A percentile compares a stretch with the other conserved stretches of the same genome.
Evolutionary conservation across 805 yeast genomes (phyloP).

Genomic region (Candida pseudofarinosa): DNA sequence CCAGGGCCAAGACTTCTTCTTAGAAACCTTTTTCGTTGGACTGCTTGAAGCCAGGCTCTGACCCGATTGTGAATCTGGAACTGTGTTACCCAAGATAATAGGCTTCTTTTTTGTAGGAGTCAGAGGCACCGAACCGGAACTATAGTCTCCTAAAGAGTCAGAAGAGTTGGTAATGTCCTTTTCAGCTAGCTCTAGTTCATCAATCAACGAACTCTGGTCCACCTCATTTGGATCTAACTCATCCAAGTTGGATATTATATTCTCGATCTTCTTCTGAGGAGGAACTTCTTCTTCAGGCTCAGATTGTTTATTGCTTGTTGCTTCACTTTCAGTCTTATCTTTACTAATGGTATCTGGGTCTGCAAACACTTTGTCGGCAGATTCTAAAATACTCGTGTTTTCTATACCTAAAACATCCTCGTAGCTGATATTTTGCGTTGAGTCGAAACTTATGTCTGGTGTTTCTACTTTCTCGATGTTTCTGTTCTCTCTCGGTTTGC

Average conservation of each 20-base stretch:
- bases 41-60: not conserved
- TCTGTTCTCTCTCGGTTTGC: conserved; percentile 1
- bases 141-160: not conserved
- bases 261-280: not conserved
- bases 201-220: not conserved
- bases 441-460: conserved; percentile 37
- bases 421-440: conserved; percentile 36
- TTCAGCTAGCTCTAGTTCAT: not conserved
- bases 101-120: not conserved
- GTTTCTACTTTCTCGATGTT: conserved; percentile 1
- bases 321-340: not conserved
- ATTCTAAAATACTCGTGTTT: conserved; percentile 1
- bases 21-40: conserved; percentile 15
- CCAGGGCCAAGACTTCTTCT: conserved; percentile 43
- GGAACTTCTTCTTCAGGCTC: not conserved
- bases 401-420: conserved; percentile 38
- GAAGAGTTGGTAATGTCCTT: not conserved
- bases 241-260: not conserved
- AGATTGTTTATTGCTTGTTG: not conserved
- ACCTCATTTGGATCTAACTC: conserved; percentile 1
- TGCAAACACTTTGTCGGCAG: not conserved
- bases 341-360: not conserved
- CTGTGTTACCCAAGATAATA: not conserved
- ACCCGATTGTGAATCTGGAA: not conserved
- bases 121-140: not conserved